These are phyloP conservation scores for Wallacemonas sp. DNA, from an alignment of 208 protist species.

Conservation along the genomic window DNA sequence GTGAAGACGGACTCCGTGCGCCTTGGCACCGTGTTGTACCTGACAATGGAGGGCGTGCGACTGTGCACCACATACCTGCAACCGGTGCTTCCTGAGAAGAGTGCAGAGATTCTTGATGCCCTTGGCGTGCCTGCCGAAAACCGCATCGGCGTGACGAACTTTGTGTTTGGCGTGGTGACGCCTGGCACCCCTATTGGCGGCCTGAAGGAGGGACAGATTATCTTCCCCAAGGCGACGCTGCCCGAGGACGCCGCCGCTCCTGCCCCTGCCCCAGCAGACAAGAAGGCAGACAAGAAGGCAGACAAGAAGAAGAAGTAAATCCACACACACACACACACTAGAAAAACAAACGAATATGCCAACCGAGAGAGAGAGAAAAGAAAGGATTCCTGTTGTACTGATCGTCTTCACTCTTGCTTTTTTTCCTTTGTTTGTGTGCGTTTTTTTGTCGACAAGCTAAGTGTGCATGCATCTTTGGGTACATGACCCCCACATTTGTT, in stretches of 20 bases:
- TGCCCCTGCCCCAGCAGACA: neutral
- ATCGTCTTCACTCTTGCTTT: too few relatives aligned
- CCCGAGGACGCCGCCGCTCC: slow-evolving; percentile 23
- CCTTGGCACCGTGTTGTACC: slow-evolving; percentile 88
- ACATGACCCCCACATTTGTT: too few relatives aligned
- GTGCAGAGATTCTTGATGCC: slow-evolving; percentile 80
- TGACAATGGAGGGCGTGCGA: slow-evolving; percentile 89
- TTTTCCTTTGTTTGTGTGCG: too few relatives aligned
- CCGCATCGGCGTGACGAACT: slow-evolving; percentile 56
- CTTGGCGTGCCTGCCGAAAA: slow-evolving; percentile 73
- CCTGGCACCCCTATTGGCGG: slow-evolving; percentile 59
- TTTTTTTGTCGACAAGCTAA: too few relatives aligned
- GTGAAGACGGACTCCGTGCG: slow-evolving; percentile 78
- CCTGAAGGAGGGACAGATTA: slow-evolving; percentile 53
- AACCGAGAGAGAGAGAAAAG: too few relatives aligned
- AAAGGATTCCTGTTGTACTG: too few relatives aligned
- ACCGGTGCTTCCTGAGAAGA: slow-evolving; percentile 85
- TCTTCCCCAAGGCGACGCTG: slow-evolving; percentile 68
- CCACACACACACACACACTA: too few relatives aligned
- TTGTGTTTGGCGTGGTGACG: slow-evolving; percentile 62
- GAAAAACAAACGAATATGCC: neutral
- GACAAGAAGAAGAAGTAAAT: slow-evolving; percentile 20
- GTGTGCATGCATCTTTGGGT: too few relatives aligned
- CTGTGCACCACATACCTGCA: slow-evolving; percentile 76
- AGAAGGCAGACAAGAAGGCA: slow-evolving; percentile 3